Evolutionary conservation across 371 early-diverging fungal species (phyloP).

Genomic region (Synchytrium microbalum): DNA sequence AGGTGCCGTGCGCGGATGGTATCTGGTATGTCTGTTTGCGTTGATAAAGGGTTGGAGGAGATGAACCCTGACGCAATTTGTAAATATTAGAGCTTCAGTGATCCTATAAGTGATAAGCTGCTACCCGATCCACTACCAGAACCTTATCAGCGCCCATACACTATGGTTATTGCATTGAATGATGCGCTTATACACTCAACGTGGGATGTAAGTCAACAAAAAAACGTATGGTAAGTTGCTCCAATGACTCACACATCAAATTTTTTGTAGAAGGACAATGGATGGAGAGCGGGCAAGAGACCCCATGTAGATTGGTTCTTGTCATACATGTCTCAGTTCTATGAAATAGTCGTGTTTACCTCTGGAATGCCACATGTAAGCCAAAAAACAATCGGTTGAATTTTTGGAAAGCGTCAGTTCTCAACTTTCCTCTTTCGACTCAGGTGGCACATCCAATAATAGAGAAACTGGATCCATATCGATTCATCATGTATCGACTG

Average conservation of each 20-base stretch:
- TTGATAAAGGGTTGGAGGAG: background rate
- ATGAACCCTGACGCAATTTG: background rate
- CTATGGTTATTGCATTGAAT: slow-evolving; percentile 87
- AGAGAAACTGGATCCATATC: slow-evolving; percentile 80
- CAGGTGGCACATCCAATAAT: slow-evolving; percentile 75
- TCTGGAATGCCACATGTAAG: slow-evolving; percentile 59
- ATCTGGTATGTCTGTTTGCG: background rate
- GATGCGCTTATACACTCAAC: slow-evolving; percentile 84
- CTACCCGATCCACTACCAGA: slow-evolving; percentile 81
- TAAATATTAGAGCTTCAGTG: background rate
- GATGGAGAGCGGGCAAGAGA: slow-evolving; percentile 92
- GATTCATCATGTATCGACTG: slow-evolving; percentile 73
- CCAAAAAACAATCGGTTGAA: slow-evolving; percentile 17
- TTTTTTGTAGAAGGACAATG: slow-evolving; percentile 57
- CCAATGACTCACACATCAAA: too few species aligned
- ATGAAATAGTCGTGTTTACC: slow-evolving; percentile 92
- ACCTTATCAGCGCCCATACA: slow-evolving; percentile 74
- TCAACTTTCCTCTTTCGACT: background rate
- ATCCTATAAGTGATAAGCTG: slow-evolving; percentile 51
- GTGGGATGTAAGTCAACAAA: slow-evolving; percentile 69
- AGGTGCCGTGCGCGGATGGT: background rate
- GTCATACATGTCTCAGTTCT: slow-evolving; percentile 78
- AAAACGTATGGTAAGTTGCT: too few species aligned
- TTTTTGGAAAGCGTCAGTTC: background rate
- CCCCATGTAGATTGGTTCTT: slow-evolving; percentile 94